phyloP scores from a whole-genome alignment of 257 asterid genomes.

The Fraxinus cuspidata region DNA sequence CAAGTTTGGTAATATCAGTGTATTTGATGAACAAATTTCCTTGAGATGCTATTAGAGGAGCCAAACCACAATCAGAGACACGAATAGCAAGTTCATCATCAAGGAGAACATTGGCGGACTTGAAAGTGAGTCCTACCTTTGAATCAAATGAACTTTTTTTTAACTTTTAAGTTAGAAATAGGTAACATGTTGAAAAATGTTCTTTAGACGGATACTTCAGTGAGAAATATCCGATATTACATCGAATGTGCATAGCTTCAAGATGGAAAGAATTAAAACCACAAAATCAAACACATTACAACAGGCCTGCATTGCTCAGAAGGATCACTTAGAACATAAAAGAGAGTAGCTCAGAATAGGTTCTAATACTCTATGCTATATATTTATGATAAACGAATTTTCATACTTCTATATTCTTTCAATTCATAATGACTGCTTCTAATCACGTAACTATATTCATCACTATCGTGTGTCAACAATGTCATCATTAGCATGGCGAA shows the following conservation, averaged over 20 bases:
- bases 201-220: no score
- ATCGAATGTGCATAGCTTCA: constrained; percentile 16
- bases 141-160: no score
- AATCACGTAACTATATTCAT: constrained; percentile 15
- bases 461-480: constrained; percentile 8
- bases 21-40: neutral
- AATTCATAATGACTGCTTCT: constrained; percentile 17
- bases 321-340: constrained; percentile 13
- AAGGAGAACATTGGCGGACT: constrained; percentile 84
- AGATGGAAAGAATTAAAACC: constrained; percentile 9
- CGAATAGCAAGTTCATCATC: constrained; percentile 83
- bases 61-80: constrained; percentile 94
- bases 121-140: no score
- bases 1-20: neutral
- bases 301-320: constrained; percentile 6
- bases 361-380: neutral
- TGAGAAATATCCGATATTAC: constrained; percentile 14
- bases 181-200: no score
- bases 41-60: constrained; percentile 64
- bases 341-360: constrained; percentile 6
- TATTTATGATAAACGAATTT: no score
- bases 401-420: neutral
- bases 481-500: constrained; percentile 61
- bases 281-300: constrained; percentile 5
- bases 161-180: no score